Base-by-base conservation (phyloP, 1,284 basidiomycete species). In the Entoloma clypeatum region DNA sequence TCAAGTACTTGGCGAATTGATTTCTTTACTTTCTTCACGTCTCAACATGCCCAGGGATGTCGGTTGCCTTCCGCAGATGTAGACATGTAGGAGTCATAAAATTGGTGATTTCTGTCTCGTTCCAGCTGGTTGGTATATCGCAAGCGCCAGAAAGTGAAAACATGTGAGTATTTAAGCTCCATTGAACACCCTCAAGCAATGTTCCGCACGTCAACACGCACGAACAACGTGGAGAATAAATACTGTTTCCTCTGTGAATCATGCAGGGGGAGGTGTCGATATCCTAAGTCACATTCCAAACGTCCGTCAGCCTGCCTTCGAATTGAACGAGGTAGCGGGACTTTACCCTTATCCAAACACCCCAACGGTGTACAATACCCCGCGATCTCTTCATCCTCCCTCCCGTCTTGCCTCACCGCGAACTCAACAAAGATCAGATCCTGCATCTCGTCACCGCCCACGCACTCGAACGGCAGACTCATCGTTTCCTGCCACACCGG, bases 161-260 rank as follows among this genome's bases (percentile, higher is more conserved):
- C n/a, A n/a, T n/a, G n/a, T n/a, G n/a, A n/a, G n/a, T n/a, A n/a
- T n/a, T n/a, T n/a, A n/a, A n/a, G n/a, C n/a, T n/a, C n/a, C n/a
- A n/a, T n/a, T n/a, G n/a, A n/a, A n/a, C n/a, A n/a, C n/a, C n/a
- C n/a, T n/a, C n/a, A n/a, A n/a, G n/a, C 31, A 31, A 36, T 31
- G 44, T 75, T 66, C 24, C 66, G 63, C 32, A 81, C 56, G n/a
- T 64, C 61, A 36, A 79, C 68, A 43, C 74, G 64, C 26, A 93
- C 83, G 54, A 95, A 94, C 16, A 96, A 69, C 26, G 91, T 93
- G 19, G 92, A 91, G 64, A 93, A 95, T 38, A 95, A 69, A 57
- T 85, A 90, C 54, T 91, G 86, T 29, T 85, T 83, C 40, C 91
- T 76, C 56, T 90, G 81, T 2, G 77, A 67, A 61, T 96, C 92